Conservation (phyloP, 257 asterid species). For the Rhazya stricta region DNA sequence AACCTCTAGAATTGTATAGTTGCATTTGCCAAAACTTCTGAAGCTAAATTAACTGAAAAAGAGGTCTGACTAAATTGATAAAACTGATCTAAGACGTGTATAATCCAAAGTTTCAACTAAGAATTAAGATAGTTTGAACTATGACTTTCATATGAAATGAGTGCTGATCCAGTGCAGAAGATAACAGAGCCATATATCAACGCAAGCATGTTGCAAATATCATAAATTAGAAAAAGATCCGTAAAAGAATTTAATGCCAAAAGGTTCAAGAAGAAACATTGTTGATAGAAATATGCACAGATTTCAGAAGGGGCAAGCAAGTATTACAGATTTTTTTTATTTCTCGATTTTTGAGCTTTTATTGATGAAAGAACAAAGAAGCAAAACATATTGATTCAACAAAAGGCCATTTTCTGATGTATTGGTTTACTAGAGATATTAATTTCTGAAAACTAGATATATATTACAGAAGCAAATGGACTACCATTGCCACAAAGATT, state of each 20-base stretch:
- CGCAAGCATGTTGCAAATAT: background rate
- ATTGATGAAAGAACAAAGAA: background rate
- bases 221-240: background rate
- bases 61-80: background rate
- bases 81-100: background rate
- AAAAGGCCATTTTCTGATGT: background rate
- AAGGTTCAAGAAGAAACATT: background rate
- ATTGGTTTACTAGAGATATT: background rate
- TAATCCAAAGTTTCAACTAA: background rate
- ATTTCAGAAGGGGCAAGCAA: background rate
- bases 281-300: background rate
- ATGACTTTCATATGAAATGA: background rate
- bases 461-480: slow-evolving; percentile 16
- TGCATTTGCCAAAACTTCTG: background rate
- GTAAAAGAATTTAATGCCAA: background rate
- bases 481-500: slow-evolving; percentile 97
- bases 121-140: background rate
- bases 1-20: background rate
- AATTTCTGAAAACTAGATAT: slow-evolving; percentile 3
- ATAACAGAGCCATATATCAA: background rate
- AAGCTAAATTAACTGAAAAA: slow-evolving; percentile 1
- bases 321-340: background rate
- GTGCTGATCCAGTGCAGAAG: too few relatives aligned
- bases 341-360: too few relatives aligned
- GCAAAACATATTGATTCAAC: background rate